phyloP scores from a whole-genome alignment of 257 asterid genomes.

The Solanum paucissectum region DNA sequence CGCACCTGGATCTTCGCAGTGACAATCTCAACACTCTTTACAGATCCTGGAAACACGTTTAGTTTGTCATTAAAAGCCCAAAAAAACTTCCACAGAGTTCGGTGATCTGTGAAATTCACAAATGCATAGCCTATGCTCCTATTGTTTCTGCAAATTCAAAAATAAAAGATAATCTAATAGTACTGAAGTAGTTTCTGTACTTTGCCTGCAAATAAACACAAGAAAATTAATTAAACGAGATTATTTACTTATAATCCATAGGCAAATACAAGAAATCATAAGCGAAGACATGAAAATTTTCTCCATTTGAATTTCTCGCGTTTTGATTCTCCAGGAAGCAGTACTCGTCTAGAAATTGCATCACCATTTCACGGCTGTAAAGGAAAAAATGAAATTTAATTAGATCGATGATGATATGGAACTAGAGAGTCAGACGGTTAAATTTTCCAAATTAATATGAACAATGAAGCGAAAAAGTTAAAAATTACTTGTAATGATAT shows the following conservation, averaged over 20 bases:
- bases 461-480: background rate
- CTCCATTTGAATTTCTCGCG: background rate
- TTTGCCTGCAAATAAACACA: background rate
- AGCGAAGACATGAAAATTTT: slow-evolving; percentile 8
- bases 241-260: slow-evolving; percentile 43
- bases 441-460: no score
- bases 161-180: background rate
- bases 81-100: slow-evolving; percentile 19
- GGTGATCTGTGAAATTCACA: slow-evolving; percentile 41
- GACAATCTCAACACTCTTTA: slow-evolving; percentile 28
- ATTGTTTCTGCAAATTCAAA: slow-evolving; percentile 15
- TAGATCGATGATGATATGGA: background rate
- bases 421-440: background rate
- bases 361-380: slow-evolving; percentile 28
- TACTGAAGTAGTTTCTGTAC: background rate
- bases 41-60: slow-evolving; percentile 19
- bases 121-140: slow-evolving; percentile 58
- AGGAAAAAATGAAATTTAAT: background rate
- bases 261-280: slow-evolving; percentile 60
- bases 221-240: background rate
- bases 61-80: slow-evolving; percentile 1
- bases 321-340: slow-evolving; percentile 29
- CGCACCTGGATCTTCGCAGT: slow-evolving; percentile 52
- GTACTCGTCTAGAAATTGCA: slow-evolving; percentile 28
- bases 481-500: slow-evolving; percentile 27